Evolutionary conservation across 1,139 yeast genomes (phyloP).

Genomic region (Sugiyamaella novakii): DNA sequence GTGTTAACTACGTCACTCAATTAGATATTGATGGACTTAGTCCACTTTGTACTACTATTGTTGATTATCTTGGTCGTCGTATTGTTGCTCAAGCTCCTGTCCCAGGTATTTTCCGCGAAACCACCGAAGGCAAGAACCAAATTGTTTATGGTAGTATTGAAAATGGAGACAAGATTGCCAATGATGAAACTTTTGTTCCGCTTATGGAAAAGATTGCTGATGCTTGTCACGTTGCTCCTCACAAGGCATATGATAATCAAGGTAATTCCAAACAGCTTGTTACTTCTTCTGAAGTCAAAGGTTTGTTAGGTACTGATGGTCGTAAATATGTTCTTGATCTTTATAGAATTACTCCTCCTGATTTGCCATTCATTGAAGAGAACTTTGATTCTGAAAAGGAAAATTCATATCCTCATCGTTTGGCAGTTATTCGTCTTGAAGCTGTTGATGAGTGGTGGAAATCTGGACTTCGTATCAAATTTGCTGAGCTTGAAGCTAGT

Average conservation of each 20-base stretch:
- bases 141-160: constrained; percentile 77
- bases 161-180: constrained; percentile 53
- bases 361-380: constrained; percentile 69
- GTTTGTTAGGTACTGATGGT: constrained; percentile 82
- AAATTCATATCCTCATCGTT: constrained; percentile 74
- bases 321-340: constrained; percentile 83
- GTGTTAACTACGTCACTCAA: constrained; percentile 68
- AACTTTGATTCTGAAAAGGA: constrained; percentile 43
- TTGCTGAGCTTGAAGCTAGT: constrained; percentile 33
- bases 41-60: constrained; percentile 75
- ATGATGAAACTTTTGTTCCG: constrained; percentile 54
- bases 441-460: constrained; percentile 92
- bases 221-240: constrained; percentile 76
- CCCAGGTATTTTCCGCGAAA: constrained; percentile 82
- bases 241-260: constrained; percentile 49
- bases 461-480: constrained; percentile 59
- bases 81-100: constrained; percentile 93
- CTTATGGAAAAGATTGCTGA: constrained; percentile 66
- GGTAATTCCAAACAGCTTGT: constrained; percentile 51
- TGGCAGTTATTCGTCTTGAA: constrained; percentile 78
- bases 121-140: constrained; percentile 48
- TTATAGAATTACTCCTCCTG: constrained; percentile 82
- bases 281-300: constrained; percentile 80
- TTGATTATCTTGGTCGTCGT: constrained; percentile 88
- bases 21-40: constrained; percentile 66